Base-by-base conservation (phyloP, 495 filamentous ascomycete genomes). In the Neurospora pannonica region DNA sequence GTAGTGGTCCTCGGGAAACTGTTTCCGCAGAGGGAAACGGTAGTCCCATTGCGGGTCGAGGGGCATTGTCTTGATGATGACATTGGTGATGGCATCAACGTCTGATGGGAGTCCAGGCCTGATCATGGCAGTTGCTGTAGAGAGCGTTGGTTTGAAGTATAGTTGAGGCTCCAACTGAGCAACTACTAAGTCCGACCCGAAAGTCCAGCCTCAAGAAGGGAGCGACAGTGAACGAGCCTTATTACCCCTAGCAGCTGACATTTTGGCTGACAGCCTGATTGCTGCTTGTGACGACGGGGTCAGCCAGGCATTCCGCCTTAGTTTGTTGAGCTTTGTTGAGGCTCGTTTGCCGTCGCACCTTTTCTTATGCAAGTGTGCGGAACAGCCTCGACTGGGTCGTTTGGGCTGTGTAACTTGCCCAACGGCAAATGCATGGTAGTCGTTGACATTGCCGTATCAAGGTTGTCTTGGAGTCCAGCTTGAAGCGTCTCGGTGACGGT, bases 1-100 rank as follows among this genome's bases (percentile, higher is more conserved):
- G 72, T 76, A 77, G 70, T 84, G 81, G 73, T 84, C 81, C 9
- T 79, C 78, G 9, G 82, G 80, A 38, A 74, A 79, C 34, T 78
- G 15, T 4, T 60, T 40, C 31, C 82, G 79, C 46, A 77, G 73
- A 0, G 82, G 81, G 69, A 83, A 84, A 71, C 82, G 78, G 71
- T 83, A 83, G 74, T 81, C 71, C 80, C 81, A 84, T 62, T 82
- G 79, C 7, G 82, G 82, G 70, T 84, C 82, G 24, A 80, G 77
- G 24, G 81, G 80, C 78, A 84, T 82, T 15, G 80, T 75, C 62
- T 77, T 62, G 78, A 81, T 78, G 74, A 81, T 79, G 71, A 82
- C 78, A 6, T 78, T 71, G 46, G 79, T 80, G 73, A 84, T 73
- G 24, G 80, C 80, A 62, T 84, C 82, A 43, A 81, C 39, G 73